Evolutionary conservation across 139 green algal species (phyloP).

Genomic region (Picochlorum sp.): DNA sequence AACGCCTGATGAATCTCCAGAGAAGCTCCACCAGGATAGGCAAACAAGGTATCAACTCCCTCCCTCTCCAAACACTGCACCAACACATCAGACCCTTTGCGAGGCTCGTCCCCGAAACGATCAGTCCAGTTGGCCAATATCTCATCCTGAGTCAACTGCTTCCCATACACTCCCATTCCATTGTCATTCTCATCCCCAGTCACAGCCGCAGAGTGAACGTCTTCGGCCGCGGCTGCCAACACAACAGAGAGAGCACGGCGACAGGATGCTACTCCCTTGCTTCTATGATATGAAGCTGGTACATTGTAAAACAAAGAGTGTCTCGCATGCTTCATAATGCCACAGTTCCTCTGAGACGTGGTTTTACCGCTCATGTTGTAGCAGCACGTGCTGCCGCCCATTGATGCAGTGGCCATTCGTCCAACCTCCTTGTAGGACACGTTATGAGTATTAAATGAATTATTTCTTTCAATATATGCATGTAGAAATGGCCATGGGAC

Average conservation of each 20-base stretch:
- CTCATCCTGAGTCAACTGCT: background rate
- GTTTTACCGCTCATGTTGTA: slow-evolving; percentile 1
- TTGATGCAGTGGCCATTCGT: background rate
- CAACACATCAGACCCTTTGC: slow-evolving; percentile 96
- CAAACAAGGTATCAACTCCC: slow-evolving; percentile 74
- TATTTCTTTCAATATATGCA: no score
- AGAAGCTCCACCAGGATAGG: slow-evolving; percentile 85
- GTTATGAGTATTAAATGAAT: background rate
- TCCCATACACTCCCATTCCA: background rate
- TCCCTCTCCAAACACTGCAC: slow-evolving; percentile 88
- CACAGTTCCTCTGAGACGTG: no score
- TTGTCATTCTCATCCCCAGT: slow-evolving; percentile 1
- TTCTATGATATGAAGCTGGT: no score
- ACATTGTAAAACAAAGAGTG: no score
- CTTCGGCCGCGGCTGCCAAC: background rate
- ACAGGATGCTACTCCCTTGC: no score
- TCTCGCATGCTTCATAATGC: no score
- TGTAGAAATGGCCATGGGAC: no score
- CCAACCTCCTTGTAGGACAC: slow-evolving; percentile 1
- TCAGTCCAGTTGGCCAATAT: slow-evolving; percentile 60
- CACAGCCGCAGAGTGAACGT: background rate
- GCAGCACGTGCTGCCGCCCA: background rate
- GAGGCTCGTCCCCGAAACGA: slow-evolving; percentile 65
- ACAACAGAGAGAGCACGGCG: slow-evolving; percentile 3
- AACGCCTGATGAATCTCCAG: slow-evolving; percentile 99